Percentiles rank a stretch among this genome's conserved stretches.
These are phyloP conservation scores for Fusarium haematococcum DNA, from an alignment of 2,329 filamentous ascomycete genomes.

Conservation along the genomic window DNA sequence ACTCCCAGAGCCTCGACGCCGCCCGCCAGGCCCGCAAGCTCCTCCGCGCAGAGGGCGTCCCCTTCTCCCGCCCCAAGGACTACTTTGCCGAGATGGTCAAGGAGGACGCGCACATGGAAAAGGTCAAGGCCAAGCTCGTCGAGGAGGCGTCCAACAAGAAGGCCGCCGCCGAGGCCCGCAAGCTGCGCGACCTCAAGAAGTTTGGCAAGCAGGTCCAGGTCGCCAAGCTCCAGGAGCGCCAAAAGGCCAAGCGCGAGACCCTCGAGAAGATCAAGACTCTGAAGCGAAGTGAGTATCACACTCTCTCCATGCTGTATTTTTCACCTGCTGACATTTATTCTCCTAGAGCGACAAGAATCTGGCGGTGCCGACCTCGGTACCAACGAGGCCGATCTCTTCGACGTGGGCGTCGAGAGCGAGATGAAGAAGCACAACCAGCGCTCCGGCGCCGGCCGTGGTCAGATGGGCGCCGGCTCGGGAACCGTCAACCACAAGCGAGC, in stretches of 20 bases:
- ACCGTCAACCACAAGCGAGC: constrained; percentile 77
- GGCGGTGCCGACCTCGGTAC: constrained; percentile 68
- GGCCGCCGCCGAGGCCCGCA: constrained; percentile 89
- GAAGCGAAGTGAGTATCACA: constrained; percentile 84
- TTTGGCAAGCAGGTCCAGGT: constrained; percentile 99
- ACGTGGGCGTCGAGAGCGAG: constrained; percentile 84
- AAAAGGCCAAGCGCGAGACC: constrained; percentile 91
- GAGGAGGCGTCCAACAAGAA: constrained; percentile 94
- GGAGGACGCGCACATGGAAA: constrained; percentile 97
- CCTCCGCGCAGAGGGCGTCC: constrained; percentile 83
- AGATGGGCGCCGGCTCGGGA: constrained; percentile 39
- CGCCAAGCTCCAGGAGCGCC: constrained; percentile 92
- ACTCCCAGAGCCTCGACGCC: constrained; percentile 87
- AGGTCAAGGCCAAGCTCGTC: constrained; percentile 91
- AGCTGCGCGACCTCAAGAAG: constrained; percentile 96
- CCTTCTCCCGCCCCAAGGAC: constrained; percentile 90
- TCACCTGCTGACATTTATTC: constrained; percentile 40
- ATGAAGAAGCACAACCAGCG: constrained; percentile 55
- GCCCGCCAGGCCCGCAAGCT: constrained; percentile 78
- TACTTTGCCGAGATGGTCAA: constrained; percentile 99
- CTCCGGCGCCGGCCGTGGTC: constrained; percentile 54
- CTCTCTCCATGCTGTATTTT: neutral
- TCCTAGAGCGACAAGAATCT: constrained; percentile 84
- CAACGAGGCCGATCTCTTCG: constrained; percentile 89
- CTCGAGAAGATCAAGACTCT: constrained; percentile 94